Evolutionary conservation across 2,329 filamentous ascomycete genomes (phyloP).

Genomic region (Coniochaeta sp.): DNA sequence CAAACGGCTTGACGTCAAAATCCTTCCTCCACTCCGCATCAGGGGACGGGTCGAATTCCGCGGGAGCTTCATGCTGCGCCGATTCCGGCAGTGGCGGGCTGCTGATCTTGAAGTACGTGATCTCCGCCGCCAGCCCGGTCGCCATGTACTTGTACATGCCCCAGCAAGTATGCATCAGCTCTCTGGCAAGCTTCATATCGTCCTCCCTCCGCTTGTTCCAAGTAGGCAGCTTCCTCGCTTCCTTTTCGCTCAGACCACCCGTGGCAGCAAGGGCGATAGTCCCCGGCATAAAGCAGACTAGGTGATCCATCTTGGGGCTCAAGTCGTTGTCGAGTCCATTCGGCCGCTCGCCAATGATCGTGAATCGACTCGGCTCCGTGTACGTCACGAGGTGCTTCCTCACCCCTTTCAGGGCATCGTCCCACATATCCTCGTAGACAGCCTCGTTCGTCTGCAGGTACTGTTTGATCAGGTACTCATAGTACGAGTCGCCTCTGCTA

Average conservation of each 20-base stretch:
- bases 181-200: constrained; percentile 78
- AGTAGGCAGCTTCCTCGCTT: constrained; percentile 62
- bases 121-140: constrained; percentile 90
- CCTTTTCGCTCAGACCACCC: constrained; percentile 64
- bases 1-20: constrained; percentile 71
- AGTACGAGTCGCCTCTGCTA: constrained; percentile 94
- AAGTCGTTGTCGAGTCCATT: constrained; percentile 59
- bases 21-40: constrained; percentile 68
- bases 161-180: constrained; percentile 96
- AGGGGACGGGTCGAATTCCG: constrained; percentile 40
- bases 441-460: constrained; percentile 90
- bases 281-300: constrained; percentile 95
- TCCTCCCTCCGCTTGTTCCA: constrained; percentile 79
- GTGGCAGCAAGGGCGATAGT: constrained; percentile 89
- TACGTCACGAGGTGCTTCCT: constrained; percentile 92
- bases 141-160: constrained; percentile 89
- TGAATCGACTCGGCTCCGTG: constrained; percentile 70
- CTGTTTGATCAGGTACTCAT: constrained; percentile 98
- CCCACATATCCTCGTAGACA: constrained; percentile 88
- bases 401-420: constrained; percentile 74
- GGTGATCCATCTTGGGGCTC: constrained; percentile 92
- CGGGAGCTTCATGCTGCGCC: constrained; percentile 41
- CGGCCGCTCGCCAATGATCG: constrained; percentile 83
- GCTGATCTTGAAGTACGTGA: constrained; percentile 79
- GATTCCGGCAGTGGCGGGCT: constrained; percentile 58